Base-by-base conservation (phyloP, 2,329 filamentous ascomycete species). In the Elsinoe perseae region DNA sequence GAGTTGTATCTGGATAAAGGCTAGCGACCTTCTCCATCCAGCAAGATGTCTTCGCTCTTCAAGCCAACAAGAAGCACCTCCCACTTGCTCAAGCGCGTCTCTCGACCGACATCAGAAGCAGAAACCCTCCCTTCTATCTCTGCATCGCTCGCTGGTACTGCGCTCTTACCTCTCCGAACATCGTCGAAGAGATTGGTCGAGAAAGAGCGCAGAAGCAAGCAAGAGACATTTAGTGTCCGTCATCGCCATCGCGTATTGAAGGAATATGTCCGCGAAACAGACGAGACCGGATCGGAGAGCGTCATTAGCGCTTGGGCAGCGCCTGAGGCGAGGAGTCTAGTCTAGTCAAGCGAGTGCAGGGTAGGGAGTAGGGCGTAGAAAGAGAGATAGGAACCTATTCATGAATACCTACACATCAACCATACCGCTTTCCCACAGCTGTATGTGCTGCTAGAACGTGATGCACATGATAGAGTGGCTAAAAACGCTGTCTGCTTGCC, bases 201-300 rank as follows among this genome's bases (percentile, higher is more conserved):
- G 48, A 52, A 52, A 20, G 48, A 52, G 30, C 16, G 48, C 9
- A 36, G 38, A 10, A 25, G 28, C 10, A 23, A 25, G 16, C 30
- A 36, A 23, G 20, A 36, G 10, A 25, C 48, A 1, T 52, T 38
- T 28, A 20, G 48, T n/a, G 21, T 50, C 21, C 5, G 16, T 8
- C 48, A 23, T 8, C 48, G 48, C 6, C 53, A 36, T 32, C 30
- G 27, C 8, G 38, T 56, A 20, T 25, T 48, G 30, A 20, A 48
- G 10, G 53, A 56, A 28, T 44, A 56, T 38, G 21, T 48, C 4
- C 23, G 53, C 2, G 53, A 44, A 28, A 56, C 53, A 8, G 42
- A 55, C 18, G 27, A 42, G 16, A 44, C 38, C 2, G 42, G 40
- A 6, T 56, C 53, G 14, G 53, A 56, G 27, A 46, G 36, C 12